Evolutionary conservation across 768 basidiomycete genomes (phyloP).

Genomic region (Tulasnella sp.): DNA sequence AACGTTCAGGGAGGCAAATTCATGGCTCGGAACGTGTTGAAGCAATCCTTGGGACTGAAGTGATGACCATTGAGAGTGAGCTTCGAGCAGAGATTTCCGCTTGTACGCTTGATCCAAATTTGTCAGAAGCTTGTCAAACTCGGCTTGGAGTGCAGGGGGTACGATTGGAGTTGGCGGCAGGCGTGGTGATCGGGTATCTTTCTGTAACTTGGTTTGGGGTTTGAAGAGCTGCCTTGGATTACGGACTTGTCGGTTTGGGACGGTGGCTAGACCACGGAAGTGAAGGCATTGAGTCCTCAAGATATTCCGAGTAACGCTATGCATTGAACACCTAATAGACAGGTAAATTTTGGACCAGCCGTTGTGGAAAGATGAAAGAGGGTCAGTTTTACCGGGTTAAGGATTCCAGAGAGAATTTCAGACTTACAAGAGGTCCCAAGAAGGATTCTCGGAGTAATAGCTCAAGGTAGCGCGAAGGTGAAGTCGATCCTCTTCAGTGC

Average conservation of each 20-base stretch:
- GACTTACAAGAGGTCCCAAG: not conserved
- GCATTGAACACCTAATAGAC: not conserved
- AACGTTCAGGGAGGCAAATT: not conserved
- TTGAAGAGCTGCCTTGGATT: slow-evolving; percentile 1
- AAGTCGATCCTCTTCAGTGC: not conserved
- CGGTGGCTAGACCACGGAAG: not conserved
- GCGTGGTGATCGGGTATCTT: not conserved
- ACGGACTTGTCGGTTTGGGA: not conserved
- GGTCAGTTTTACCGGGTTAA: not conserved
- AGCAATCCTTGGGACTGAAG: slow-evolving; percentile 1
- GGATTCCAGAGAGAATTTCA: not conserved
- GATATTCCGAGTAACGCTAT: not conserved
- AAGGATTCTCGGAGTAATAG: not conserved
- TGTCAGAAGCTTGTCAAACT: not conserved
- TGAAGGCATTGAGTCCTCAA: not conserved
- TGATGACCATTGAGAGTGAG: not conserved
- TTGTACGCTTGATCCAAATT: not conserved
- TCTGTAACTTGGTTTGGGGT: not conserved
- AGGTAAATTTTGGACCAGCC: not conserved
- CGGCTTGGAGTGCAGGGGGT: not conserved
- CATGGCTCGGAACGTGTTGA: not conserved
- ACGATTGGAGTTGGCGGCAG: not conserved
- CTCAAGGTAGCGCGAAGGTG: not conserved
- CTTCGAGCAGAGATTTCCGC: not conserved
- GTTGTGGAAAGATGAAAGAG: not conserved